phyloP scores from a whole-genome alignment of 257 asterid species.

The Mitragyna speciosa region DNA sequence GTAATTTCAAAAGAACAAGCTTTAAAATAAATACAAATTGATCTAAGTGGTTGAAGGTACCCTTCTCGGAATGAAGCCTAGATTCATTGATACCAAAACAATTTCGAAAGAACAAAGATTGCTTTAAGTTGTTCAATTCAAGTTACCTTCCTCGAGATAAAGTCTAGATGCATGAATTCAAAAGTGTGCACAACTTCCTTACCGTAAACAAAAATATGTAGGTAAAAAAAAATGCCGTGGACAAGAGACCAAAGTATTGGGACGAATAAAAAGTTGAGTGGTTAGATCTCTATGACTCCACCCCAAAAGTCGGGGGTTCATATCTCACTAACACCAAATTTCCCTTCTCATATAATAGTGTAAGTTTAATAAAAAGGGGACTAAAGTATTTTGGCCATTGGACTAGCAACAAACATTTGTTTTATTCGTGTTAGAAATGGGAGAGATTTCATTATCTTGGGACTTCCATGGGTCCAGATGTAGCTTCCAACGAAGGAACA shows the following conservation, averaged over 20 bases:
- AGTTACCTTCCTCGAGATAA: not conserved
- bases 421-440: not conserved
- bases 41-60: not conserved
- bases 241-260: not conserved
- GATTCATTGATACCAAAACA: not conserved
- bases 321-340: too few relatives aligned
- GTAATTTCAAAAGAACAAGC: not conserved
- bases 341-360: too few relatives aligned
- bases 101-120: too few relatives aligned
- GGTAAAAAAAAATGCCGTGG: not conserved
- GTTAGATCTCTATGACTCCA: too few relatives aligned
- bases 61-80: not conserved
- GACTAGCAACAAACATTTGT: conserved; percentile 1
- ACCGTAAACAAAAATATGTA: too few relatives aligned
- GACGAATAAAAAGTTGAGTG: too few relatives aligned
- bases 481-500: conserved; percentile 20
- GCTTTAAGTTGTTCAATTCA: not conserved
- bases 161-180: not conserved
- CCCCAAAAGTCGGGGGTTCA: too few relatives aligned
- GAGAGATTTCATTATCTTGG: conserved; percentile 5
- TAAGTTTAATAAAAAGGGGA: too few relatives aligned
- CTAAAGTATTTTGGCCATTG: not conserved
- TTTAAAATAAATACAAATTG: not conserved
- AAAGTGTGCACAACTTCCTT: not conserved
- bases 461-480: conserved; percentile 5